Conservation (phyloP, 345 rosid species). For the Leavenworthia alabamica region DNA sequence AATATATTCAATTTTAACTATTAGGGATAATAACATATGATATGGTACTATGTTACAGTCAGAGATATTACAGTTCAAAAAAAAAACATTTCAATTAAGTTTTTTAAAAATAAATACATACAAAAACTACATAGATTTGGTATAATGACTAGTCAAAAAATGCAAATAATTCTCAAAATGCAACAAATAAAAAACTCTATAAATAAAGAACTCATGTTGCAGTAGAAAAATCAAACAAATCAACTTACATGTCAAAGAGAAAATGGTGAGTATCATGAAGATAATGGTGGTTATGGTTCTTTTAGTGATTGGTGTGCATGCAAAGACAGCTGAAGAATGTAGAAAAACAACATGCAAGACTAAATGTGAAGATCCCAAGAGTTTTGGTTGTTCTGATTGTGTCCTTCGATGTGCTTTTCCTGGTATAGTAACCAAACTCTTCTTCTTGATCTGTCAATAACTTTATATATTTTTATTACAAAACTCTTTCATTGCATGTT, state of each 20-base stretch:
- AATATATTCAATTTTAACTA: not conserved
- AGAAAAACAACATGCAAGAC: not conserved
- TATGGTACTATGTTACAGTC: not conserved
- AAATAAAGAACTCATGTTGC: not conserved
- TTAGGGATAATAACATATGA: not conserved
- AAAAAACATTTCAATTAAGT: not conserved
- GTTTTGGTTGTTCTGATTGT: not conserved
- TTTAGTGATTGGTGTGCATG: not conserved
- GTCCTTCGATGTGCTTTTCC: no score
- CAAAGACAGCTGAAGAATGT: not conserved
- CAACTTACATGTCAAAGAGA: not conserved
- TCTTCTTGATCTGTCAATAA: no score
- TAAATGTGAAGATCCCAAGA: not conserved
- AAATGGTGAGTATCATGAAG: slow-evolving; percentile 12
- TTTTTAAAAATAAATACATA: no score
- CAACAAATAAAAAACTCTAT: not conserved
- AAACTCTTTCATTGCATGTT: no score
- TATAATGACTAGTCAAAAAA: not conserved
- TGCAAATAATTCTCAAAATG: no score
- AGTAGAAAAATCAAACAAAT: not conserved
- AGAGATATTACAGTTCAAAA: not conserved
- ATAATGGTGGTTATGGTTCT: not conserved
- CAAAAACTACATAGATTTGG: no score
- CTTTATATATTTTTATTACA: no score
- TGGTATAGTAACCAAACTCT: no score